Evolutionary conservation across 106 monocot genomes (phyloP), one percentile per base, ranked within the genome.

Genomic region (Allium sativum): DNA sequence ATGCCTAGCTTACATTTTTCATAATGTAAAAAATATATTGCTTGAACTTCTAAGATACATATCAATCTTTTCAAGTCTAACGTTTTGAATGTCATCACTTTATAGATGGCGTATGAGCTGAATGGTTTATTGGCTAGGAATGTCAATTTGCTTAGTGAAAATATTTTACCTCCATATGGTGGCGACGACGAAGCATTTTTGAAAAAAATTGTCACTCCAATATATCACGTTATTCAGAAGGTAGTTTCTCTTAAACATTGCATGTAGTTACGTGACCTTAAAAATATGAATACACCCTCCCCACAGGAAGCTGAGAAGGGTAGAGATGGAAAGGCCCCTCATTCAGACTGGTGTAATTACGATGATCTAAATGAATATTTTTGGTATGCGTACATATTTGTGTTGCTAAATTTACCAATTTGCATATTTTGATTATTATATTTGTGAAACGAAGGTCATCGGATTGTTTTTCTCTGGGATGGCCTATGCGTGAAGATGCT

Each of bases 401-500:
- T n/a, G n/a, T n/a, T n/a, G n/a, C n/a, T n/a, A n/a, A n/a, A n/a
- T n/a, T n/a, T n/a, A n/a, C n/a, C 59, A n/a, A 42, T 2, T 51
- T 62, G 44, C 31, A 43, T 20, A 21, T 61, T 15, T 8, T 55
- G 16, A 40, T n/a, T 21, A 76, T 61, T 90, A 90, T 90, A 80
- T 87, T 48, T 14, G 79, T 63, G 84, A n/a, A n/a, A n/a, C n/a
- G 73, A 57, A n/a, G n/a, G n/a, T n/a, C n/a, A n/a, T n/a, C n/a
- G n/a, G n/a, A 91, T 80, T 96, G 96, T 72, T 96, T 96, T 62
- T 84, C 96, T 10, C 55, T 96, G 73, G 96, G 96, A n/a, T n/a
- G n/a, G n/a, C n/a, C n/a, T n/a, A n/a, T n/a, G n/a, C n/a, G n/a
- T n/a, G n/a, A n/a, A n/a, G 84, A 91, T 78, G 91, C 81, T 12